Conservation (phyloP, 371 early-diverging fungal species). For the Gilbertella persicaria region DNA sequence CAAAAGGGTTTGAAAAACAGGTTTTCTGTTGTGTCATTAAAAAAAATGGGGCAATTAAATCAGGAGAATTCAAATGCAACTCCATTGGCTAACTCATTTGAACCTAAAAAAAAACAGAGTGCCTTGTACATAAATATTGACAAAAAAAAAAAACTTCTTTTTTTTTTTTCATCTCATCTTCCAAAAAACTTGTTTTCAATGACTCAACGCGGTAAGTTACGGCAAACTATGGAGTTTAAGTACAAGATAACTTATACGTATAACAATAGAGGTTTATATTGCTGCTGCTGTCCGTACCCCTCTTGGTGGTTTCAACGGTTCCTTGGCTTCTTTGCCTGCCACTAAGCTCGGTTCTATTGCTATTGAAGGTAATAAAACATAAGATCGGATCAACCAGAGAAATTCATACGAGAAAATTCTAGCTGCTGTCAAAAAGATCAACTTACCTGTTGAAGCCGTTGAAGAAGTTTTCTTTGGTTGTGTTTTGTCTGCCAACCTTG, state of each 20-base stretch:
- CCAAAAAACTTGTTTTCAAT: slow-evolving; percentile 1
- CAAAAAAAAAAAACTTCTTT: neutral
- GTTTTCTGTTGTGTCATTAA: too few species aligned
- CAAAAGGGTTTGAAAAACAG: too few species aligned
- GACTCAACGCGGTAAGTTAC: slow-evolving; percentile 32
- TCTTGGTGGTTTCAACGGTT: slow-evolving; percentile 91
- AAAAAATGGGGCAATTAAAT: too few species aligned
- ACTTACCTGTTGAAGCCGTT: slow-evolving; percentile 68
- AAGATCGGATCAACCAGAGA: neutral
- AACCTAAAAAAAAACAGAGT: neutral
- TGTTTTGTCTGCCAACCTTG: slow-evolving; percentile 84
- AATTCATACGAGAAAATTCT: neutral
- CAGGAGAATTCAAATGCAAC: too few species aligned
- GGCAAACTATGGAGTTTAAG: too few species aligned
- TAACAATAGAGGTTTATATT: slow-evolving; percentile 87
- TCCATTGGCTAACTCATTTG: too few species aligned
- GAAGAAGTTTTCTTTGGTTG: slow-evolving; percentile 89
- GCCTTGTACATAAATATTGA: too few species aligned
- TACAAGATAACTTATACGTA: too few species aligned
- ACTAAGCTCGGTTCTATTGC: slow-evolving; percentile 88
- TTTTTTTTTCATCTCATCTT: slow-evolving; percentile 2
- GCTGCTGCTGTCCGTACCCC: slow-evolving; percentile 92
- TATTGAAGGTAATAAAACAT: slow-evolving; percentile 72
- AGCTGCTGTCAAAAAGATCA: slow-evolving; percentile 76
- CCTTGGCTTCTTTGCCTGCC: slow-evolving; percentile 84